A percentile compares a stretch with the other conserved stretches of the same genome.
Conservation (phyloP, 1,284 basidiomycete genomes). For the Microbotryomycetes sp. region DNA sequence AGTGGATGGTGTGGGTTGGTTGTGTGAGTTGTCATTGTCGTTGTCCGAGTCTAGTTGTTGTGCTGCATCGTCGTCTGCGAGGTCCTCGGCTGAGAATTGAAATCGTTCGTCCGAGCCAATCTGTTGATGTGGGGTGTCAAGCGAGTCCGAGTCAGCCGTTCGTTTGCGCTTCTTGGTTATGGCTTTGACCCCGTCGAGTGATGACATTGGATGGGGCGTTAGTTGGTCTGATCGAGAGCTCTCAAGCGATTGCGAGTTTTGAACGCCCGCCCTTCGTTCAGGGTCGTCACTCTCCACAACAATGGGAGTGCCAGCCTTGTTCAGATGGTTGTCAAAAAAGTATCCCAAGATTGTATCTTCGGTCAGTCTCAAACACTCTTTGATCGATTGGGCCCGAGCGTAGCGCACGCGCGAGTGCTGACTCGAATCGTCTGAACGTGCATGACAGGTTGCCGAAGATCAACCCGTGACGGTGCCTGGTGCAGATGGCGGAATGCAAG, state of each 20-base stretch:
- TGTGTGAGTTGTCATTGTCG: too few species aligned
- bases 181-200: background rate
- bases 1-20: background rate
- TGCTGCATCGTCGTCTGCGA: background rate
- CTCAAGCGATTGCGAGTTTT: too few species aligned
- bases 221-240: too few species aligned
- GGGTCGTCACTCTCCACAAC: background rate
- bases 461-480: slow-evolving; percentile 57
- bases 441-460: slow-evolving; percentile 66
- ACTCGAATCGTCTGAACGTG: background rate
- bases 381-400: background rate
- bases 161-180: background rate
- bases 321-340: slow-evolving; percentile 48
- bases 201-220: too few species aligned
- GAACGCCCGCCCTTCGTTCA: too few species aligned
- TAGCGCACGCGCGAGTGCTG: background rate
- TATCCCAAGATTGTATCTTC: slow-evolving; percentile 84
- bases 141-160: background rate
- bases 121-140: background rate
- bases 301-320: slow-evolving; percentile 30
- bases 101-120: background rate
- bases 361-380: background rate
- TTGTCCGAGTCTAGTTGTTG: background rate
- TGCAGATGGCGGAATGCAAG: slow-evolving; percentile 55
- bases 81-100: background rate